A percentile compares a stretch with the other conserved stretches of the same genome.
These are phyloP conservation scores for Lodderomyces jiufengensis DNA, from an alignment of 1,139 yeast species.

Conservation along the genomic window DNA sequence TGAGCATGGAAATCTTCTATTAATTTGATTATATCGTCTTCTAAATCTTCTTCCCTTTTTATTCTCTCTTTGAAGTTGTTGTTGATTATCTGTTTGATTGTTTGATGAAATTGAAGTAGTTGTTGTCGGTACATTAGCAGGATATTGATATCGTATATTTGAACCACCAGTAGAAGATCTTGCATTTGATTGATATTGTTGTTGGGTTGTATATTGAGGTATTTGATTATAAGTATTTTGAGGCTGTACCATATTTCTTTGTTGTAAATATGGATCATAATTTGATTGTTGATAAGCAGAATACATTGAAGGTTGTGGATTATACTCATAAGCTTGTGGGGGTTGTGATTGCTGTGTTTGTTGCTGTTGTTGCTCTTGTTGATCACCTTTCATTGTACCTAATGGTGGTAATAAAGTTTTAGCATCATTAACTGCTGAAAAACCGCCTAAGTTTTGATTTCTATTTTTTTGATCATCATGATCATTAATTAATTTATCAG, in stretches of 20 bases:
- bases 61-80: conserved; percentile 13
- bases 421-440: conserved; percentile 4
- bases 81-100: conserved; percentile 1
- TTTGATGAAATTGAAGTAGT: neutral
- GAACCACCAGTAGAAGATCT: neutral
- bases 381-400: conserved; percentile 9
- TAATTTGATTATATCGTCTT: conserved; percentile 67
- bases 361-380: conserved; percentile 2
- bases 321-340: conserved; percentile 5
- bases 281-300: conserved; percentile 6
- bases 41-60: conserved; percentile 49
- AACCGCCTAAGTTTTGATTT: conserved; percentile 12
- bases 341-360: conserved; percentile 4
- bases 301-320: conserved; percentile 2
- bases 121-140: neutral
- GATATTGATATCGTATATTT: conserved; percentile 4
- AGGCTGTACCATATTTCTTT: conserved; percentile 3
- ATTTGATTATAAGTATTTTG: conserved; percentile 3
- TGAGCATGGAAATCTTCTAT: conserved; percentile 61
- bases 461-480: conserved; percentile 12
- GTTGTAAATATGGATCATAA: conserved; percentile 7
- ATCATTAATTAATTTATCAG: conserved; percentile 9
- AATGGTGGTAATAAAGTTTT: conserved; percentile 12
- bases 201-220: conserved; percentile 5
- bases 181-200: conserved; percentile 1